Conservation (phyloP, 495 filamentous ascomycete species). For the Daldinia grandis region DNA sequence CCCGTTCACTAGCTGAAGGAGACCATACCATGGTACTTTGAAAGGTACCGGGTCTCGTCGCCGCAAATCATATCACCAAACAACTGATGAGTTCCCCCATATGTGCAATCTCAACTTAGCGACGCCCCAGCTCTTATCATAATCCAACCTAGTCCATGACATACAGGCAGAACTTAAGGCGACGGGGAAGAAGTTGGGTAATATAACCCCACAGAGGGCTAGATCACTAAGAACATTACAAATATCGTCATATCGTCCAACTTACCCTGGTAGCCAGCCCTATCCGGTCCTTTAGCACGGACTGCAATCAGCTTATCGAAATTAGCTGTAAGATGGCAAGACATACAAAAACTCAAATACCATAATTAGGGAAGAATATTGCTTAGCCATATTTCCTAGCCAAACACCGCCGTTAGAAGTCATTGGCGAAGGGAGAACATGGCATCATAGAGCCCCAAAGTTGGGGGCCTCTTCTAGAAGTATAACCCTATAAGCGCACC, state of each 20-base stretch:
- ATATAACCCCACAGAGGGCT: slow-evolving; percentile 12
- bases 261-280: slow-evolving; percentile 8
- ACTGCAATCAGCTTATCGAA: background rate
- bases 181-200: slow-evolving; percentile 14
- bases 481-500: background rate
- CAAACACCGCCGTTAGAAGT: background rate
- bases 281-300: background rate
- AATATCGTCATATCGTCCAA: slow-evolving; percentile 11
- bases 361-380: background rate
- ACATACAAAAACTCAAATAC: background rate
- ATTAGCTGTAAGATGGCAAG: background rate
- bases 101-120: slow-evolving; percentile 24
- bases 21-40: slow-evolving; percentile 26
- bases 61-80: slow-evolving; percentile 24
- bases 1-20: slow-evolving; percentile 9
- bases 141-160: slow-evolving; percentile 19
- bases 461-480: background rate
- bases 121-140: slow-evolving; percentile 8
- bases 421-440: background rate
- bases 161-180: slow-evolving; percentile 12
- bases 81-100: slow-evolving; percentile 21
- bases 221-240: slow-evolving; percentile 13
- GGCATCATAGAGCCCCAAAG: background rate
- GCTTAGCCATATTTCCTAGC: background rate
- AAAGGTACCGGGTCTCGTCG: slow-evolving; percentile 9